Evolutionary conservation across 306 rosid species (phyloP).

Genomic region (Vachellia collinsii): DNA sequence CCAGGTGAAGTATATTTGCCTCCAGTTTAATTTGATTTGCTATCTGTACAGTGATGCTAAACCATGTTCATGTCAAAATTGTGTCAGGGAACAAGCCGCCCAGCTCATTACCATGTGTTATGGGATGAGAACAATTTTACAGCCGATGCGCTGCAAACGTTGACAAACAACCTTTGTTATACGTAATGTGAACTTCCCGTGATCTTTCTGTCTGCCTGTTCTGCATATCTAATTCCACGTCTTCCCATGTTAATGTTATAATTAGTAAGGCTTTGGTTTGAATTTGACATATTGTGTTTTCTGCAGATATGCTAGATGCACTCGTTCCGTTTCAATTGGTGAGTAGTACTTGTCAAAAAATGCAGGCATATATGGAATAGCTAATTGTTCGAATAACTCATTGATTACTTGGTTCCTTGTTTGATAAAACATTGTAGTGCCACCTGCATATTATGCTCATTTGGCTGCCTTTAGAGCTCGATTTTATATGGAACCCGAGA

Average conservation of each 20-base stretch:
- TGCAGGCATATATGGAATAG: neutral
- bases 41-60: neutral
- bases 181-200: slow-evolving; percentile 47
- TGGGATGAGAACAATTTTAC: slow-evolving; percentile 97
- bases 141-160: slow-evolving; percentile 82
- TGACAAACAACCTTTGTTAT: slow-evolving; percentile 90
- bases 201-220: neutral
- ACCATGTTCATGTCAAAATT: neutral
- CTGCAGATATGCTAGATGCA: slow-evolving; percentile 86
- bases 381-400: neutral
- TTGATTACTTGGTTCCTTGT: neutral
- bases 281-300: neutral
- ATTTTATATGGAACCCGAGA: slow-evolving; percentile 86
- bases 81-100: slow-evolving; percentile 93
- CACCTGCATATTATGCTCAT: slow-evolving; percentile 97
- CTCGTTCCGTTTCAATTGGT: slow-evolving; percentile 96
- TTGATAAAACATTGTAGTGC: slow-evolving; percentile 55
- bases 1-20: slow-evolving; percentile 52
- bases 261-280: neutral
- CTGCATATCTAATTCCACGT: neutral
- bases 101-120: slow-evolving; percentile 93
- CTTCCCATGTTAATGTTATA: neutral
- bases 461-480: slow-evolving; percentile 98
- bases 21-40: neutral
- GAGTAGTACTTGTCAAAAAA: slow-evolving; percentile 27